phyloP scores from a whole-genome alignment of 306 rosid genomes.

The Trichosanthes cucumerina region DNA sequence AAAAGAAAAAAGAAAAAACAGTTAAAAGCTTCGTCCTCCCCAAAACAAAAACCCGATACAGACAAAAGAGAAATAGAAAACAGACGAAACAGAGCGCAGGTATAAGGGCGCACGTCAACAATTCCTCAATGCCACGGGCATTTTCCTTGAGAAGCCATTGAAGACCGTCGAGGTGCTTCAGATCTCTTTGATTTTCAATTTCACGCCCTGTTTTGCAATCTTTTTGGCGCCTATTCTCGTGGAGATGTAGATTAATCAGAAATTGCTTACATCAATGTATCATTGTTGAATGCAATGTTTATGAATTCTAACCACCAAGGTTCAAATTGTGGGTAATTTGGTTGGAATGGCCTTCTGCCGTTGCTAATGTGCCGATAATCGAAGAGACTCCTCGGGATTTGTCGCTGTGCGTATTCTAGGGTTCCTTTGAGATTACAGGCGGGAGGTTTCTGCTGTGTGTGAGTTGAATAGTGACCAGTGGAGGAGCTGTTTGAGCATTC shows the following conservation, averaged over 20 bases:
- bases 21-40: background rate
- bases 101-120: constrained; percentile 28
- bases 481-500: constrained; percentile 17
- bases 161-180: constrained; percentile 13
- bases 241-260: constrained; percentile 1
- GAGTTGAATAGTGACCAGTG: constrained; percentile 30
- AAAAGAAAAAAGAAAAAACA: background rate
- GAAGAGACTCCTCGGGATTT: constrained; percentile 14
- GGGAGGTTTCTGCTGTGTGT: constrained; percentile 22
- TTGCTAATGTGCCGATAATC: background rate
- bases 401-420: constrained; percentile 27
- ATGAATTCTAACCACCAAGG: constrained; percentile 5
- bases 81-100: constrained; percentile 19
- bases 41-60: background rate
- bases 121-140: constrained; percentile 16
- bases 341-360: background rate
- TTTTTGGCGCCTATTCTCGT: constrained; percentile 18
- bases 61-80: constrained; percentile 7
- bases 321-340: constrained; percentile 8
- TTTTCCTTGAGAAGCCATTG: constrained; percentile 22
- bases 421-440: constrained; percentile 23
- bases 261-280: constrained; percentile 19
- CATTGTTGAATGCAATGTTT: constrained; percentile 22
- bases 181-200: background rate
- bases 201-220: constrained; percentile 11